Evolutionary conservation across 2,329 filamentous ascomycete species (phyloP).

Genomic region (Fusarium sp.): DNA sequence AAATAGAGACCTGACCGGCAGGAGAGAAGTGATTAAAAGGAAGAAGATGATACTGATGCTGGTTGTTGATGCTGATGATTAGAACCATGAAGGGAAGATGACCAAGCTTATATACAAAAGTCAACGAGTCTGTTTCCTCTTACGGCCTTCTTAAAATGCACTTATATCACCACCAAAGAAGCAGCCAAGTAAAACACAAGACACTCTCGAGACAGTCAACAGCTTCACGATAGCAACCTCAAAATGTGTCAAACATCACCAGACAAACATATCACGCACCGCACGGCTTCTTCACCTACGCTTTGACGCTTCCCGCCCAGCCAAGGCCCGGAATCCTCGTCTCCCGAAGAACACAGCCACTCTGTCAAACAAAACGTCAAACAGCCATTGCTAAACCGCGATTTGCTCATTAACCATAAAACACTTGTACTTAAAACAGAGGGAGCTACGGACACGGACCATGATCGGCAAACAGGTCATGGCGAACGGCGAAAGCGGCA

Average conservation of each 20-base stretch:
- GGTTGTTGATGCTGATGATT: conserved; percentile 3
- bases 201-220: conserved; percentile 3
- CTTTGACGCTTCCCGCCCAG: conserved; percentile 47
- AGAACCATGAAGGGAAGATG: background rate
- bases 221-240: background rate
- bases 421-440: background rate
- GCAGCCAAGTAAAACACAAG: background rate
- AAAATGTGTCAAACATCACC: background rate
- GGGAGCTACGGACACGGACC: background rate
- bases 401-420: background rate
- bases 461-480: background rate
- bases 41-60: background rate
- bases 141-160: background rate
- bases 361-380: conserved; percentile 12
- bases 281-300: background rate
- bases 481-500: background rate
- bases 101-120: conserved; percentile 1
- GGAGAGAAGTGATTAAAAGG: background rate
- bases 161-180: background rate
- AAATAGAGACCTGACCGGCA: conserved; percentile 15
- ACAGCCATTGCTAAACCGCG: background rate
- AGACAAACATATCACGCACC: background rate
- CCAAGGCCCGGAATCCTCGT: conserved; percentile 16
- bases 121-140: background rate
- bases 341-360: conserved; percentile 16